Evolutionary conservation across 108 stramenopile species (phyloP), one percentile per base, ranked within the genome.

Genomic region (Heterococcus sp.): DNA sequence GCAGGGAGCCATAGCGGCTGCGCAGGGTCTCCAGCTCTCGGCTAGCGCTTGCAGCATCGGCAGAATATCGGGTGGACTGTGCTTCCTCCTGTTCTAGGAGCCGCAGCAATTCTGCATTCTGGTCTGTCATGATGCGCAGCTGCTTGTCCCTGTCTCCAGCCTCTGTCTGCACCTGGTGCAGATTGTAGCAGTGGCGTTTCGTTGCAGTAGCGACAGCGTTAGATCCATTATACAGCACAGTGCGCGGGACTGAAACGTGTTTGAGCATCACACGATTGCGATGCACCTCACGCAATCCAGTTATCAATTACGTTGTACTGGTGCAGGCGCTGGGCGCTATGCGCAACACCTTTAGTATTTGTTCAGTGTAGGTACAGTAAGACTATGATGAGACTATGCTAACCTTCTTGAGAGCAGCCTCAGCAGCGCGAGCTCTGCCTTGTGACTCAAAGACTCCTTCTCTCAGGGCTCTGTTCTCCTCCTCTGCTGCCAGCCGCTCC

Each of bases 61-160:
- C n/a, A n/a, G n/a, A n/a, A n/a, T n/a, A n/a, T n/a, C n/a, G n/a
- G n/a, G n/a, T n/a, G n/a, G n/a, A n/a, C 65, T 91, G 90, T 39
- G 89, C 84, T 77, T 94, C 93, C 71, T 94, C 92, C 31, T 84
- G 81, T 81, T 92, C 92, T 65, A 94, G 75, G 68, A 94, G 87
- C 35, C 91, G 90, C 32, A 93, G 89, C 11, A 94, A 88, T 89
- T 94, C 92, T 36, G 91, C 81, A 84, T 92, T 92, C 85, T 93
- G 92, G 66, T 88, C 90, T 0, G 91, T 91, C 87, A 93, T 90
- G 35, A 90, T 91, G 39, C 85, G 76, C 28, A 94, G 84, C 84
- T 93, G 89, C 65, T 85, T 89, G 40, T 92, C 91, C 31, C 84
- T 78, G 8, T 91, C 90, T 2, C 72, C 82, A 14, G 76, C 81